Conservation (phyloP, 345 rosid genomes). For the Microcos paniculata region DNA sequence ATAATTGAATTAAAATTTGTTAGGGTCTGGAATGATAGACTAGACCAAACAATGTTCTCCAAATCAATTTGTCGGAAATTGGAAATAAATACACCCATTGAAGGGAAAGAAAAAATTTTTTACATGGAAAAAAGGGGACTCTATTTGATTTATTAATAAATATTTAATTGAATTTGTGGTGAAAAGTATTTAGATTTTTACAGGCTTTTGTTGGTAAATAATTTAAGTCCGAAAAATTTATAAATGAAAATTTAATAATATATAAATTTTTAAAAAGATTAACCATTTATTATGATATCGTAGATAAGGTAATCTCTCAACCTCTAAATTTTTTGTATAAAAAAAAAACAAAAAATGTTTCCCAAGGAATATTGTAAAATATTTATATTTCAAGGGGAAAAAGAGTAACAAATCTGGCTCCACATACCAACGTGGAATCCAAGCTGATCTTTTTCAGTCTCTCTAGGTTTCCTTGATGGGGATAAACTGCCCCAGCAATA, state of each 20-base stretch:
- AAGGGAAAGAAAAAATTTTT: neutral
- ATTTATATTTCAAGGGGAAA: neutral
- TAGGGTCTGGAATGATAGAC: neutral
- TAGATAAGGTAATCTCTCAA: neutral
- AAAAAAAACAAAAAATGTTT: neutral
- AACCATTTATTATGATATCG: too few relatives aligned
- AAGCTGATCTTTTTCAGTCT: neutral
- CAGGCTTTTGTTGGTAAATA: too few relatives aligned
- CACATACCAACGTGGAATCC: neutral
- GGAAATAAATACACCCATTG: neutral
- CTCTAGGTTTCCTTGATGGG: neutral
- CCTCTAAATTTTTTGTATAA: too few relatives aligned
- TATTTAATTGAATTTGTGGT: too few relatives aligned
- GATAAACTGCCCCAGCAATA: neutral
- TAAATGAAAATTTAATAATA: too few relatives aligned
- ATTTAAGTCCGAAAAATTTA: too few relatives aligned
- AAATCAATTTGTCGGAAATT: neutral
- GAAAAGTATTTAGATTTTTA: too few relatives aligned
- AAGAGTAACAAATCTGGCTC: neutral
- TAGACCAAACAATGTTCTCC: neutral
- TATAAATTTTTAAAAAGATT: too few relatives aligned
- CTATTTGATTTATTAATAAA: too few relatives aligned
- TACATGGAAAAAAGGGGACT: too few relatives aligned
- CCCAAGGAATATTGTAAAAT: neutral
- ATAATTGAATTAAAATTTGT: neutral